Percentiles rank a stretch among this genome's conserved stretches.
Evolutionary conservation across 768 basidiomycete species (phyloP).

Genomic region (Rubroboletus satanas): DNA sequence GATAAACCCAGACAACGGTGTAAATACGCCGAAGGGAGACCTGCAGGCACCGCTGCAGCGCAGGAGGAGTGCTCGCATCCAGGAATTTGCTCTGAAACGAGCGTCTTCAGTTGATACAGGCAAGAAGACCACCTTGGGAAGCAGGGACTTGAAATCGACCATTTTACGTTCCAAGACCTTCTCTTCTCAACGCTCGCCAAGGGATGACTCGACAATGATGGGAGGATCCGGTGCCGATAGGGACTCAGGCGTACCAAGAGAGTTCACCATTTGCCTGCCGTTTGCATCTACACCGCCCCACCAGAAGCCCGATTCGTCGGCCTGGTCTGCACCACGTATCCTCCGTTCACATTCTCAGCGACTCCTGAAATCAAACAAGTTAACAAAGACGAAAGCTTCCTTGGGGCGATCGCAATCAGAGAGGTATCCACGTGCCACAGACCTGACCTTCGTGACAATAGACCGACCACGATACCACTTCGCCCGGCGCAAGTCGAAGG

Average conservation of each 20-base stretch:
- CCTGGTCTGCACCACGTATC: slow-evolving; percentile 17
- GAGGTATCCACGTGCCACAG: slow-evolving; percentile 16
- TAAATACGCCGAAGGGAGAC: neutral
- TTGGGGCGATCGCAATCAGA: slow-evolving; percentile 27
- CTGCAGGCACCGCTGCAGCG: slow-evolving; percentile 5
- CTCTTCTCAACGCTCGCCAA: neutral
- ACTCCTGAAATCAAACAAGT: neutral
- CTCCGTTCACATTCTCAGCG: slow-evolving; percentile 29
- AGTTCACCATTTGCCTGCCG: slow-evolving; percentile 22
- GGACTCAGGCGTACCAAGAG: slow-evolving; percentile 5
- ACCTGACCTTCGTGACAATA: slow-evolving; percentile 23
- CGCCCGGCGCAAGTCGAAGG: slow-evolving; percentile 11
- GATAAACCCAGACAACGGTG: neutral
- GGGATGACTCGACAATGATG: neutral
- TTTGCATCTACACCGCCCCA: slow-evolving; percentile 20
- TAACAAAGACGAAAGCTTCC: neutral
- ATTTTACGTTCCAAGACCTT: slow-evolving; percentile 12
- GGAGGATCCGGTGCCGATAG: neutral
- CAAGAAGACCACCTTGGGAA: neutral
- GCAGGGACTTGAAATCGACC: slow-evolving; percentile 4
- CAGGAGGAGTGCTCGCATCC: slow-evolving; percentile 26
- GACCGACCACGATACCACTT: slow-evolving; percentile 21
- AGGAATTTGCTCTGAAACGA: slow-evolving; percentile 12
- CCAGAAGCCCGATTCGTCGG: neutral
- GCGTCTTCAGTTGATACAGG: slow-evolving; percentile 1